Evolutionary conservation across 306 rosid species (phyloP).

Genomic region (Pterocarpus santalinus): DNA sequence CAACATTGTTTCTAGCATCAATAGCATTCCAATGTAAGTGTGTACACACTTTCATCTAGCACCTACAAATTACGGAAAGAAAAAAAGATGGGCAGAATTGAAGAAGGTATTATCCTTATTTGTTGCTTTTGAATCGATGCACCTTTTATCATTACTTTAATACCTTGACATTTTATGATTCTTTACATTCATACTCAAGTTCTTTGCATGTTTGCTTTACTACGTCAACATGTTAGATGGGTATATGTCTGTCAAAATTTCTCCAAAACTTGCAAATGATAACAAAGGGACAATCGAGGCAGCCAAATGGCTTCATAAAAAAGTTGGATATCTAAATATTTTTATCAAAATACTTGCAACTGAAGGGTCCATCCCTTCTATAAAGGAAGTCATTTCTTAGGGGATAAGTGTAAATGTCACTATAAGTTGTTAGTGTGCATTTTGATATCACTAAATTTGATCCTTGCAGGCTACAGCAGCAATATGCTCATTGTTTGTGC

Average conservation of each 20-base stretch:
- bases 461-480: neutral
- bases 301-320: conserved; percentile 87
- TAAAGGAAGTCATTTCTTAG: conserved; percentile 78
- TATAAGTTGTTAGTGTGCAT: conserved; percentile 60
- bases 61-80: too few species aligned
- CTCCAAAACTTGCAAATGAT: conserved; percentile 84
- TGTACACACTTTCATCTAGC: too few species aligned
- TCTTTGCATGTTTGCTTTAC: too few species aligned
- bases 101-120: too few species aligned
- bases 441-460: conserved; percentile 15
- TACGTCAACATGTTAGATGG: conserved; percentile 72
- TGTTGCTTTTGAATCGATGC: too few species aligned
- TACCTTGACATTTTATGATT: too few species aligned
- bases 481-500: conserved; percentile 35
- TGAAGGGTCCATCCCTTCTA: conserved; percentile 78
- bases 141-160: too few species aligned
- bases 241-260: conserved; percentile 82
- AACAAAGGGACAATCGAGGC: conserved; percentile 79
- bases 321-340: conserved; percentile 74
- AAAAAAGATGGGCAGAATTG: too few species aligned
- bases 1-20: too few species aligned
- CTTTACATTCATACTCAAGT: too few species aligned
- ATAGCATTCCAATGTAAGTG: too few species aligned
- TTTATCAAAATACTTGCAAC: conserved; percentile 93
- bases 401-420: conserved; percentile 95